phyloP scores from a whole-genome alignment of 805 yeast species.

The Saturnispora besseyi region DNA sequence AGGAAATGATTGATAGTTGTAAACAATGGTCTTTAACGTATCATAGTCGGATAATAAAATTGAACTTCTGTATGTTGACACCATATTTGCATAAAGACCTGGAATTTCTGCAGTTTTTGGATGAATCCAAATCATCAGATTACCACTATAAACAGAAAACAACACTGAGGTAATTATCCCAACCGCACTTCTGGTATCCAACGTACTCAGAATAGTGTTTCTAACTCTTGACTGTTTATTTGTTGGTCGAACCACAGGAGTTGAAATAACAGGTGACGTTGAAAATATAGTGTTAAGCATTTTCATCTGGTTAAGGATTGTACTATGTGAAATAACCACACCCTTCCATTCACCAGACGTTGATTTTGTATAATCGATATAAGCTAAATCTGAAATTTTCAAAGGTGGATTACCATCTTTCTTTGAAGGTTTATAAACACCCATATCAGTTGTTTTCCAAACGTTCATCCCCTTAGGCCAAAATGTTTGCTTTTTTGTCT shows the following conservation, averaged over 20 bases:
- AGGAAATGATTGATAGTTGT: slow-evolving; percentile 87
- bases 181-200: slow-evolving; percentile 70
- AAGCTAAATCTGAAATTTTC: slow-evolving; percentile 78
- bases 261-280: slow-evolving; percentile 38
- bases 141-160: slow-evolving; percentile 79
- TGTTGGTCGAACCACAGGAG: slow-evolving; percentile 43
- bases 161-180: slow-evolving; percentile 79
- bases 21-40: slow-evolving; percentile 81
- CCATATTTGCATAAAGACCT: slow-evolving; percentile 77
- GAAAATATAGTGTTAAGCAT: slow-evolving; percentile 60
- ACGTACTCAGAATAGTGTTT: slow-evolving; percentile 51
- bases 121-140: slow-evolving; percentile 71
- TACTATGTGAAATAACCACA: slow-evolving; percentile 83
- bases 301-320: slow-evolving; percentile 82
- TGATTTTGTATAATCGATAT: slow-evolving; percentile 84
- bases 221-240: slow-evolving; percentile 38
- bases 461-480: slow-evolving; percentile 72
- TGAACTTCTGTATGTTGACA: slow-evolving; percentile 62
- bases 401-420: slow-evolving; percentile 53
- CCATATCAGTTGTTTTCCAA: slow-evolving; percentile 85
- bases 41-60: slow-evolving; percentile 78
- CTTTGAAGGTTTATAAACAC: slow-evolving; percentile 52
- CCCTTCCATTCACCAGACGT: slow-evolving; percentile 91
- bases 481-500: slow-evolving; percentile 15
- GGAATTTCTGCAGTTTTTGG: slow-evolving; percentile 64